Percentiles rank a stretch among this genome's conserved stretches.
Conservation (phyloP, 139 green algal species). For the Pycnococcus provasolii region DNA sequence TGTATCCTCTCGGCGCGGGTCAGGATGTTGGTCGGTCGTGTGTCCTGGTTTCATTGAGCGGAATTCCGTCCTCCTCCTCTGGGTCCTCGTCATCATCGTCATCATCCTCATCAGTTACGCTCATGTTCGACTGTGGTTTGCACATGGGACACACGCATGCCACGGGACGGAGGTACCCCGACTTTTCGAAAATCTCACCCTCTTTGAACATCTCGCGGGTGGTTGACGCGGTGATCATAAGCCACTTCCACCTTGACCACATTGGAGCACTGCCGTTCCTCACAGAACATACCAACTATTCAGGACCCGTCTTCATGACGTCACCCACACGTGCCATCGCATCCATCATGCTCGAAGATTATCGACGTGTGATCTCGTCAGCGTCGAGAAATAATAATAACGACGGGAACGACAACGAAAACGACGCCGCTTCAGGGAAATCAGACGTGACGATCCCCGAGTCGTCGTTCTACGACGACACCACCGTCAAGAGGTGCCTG, state of each 20-base stretch:
- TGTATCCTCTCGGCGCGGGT: no score
- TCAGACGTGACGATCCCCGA: slow-evolving; percentile 13
- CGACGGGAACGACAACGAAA: background rate
- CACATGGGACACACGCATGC: slow-evolving; percentile 43
- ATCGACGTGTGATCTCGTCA: slow-evolving; percentile 34
- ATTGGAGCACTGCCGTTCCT: slow-evolving; percentile 52
- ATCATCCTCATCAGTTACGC: no score
- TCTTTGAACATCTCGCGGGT: slow-evolving; percentile 11
- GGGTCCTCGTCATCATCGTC: no score
- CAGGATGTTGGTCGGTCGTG: no score
- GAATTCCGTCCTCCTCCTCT: no score
- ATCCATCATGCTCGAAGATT: slow-evolving; percentile 63
- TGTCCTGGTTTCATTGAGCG: no score
- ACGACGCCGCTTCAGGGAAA: slow-evolving; percentile 23
- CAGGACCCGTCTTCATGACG: slow-evolving; percentile 56
- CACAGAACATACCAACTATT: slow-evolving; percentile 48
- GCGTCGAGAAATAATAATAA: no score
- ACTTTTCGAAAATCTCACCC: slow-evolving; percentile 7
- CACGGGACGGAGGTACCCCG: slow-evolving; percentile 16
- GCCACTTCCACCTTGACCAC: slow-evolving; percentile 60
- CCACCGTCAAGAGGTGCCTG: background rate
- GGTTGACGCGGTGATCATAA: slow-evolving; percentile 49
- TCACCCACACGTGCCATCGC: slow-evolving; percentile 55
- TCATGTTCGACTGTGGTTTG: slow-evolving; percentile 63
- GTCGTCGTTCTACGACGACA: background rate